Evolutionary conservation across 2,329 filamentous ascomycete species (phyloP).

Genomic region (Cercospora sesami): DNA sequence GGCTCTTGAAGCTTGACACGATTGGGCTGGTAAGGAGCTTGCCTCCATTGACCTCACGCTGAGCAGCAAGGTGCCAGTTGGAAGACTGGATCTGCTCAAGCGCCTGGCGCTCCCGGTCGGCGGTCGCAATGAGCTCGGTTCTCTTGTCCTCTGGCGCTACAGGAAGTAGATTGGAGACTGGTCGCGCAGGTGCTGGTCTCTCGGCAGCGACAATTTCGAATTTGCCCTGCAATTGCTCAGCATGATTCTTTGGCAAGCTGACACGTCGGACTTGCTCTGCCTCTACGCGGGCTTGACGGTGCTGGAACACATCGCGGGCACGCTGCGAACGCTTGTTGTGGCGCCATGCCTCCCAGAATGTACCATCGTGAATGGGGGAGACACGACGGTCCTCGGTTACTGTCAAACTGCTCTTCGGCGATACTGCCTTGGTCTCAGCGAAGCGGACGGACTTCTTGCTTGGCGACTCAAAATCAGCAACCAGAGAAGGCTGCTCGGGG

Average conservation of each 20-base stretch:
- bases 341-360: conserved; percentile 77
- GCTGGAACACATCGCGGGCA: conserved; percentile 74
- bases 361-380: conserved; percentile 45
- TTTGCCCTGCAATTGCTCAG: conserved; percentile 79
- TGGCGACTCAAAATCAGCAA: conserved; percentile 38
- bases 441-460: conserved; percentile 77
- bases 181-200: conserved; percentile 46
- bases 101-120: conserved; percentile 78
- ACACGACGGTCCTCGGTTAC: conserved; percentile 29
- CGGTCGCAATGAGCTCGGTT: conserved; percentile 37
- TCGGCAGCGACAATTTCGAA: conserved; percentile 66
- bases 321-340: conserved; percentile 60
- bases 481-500: conserved; percentile 31
- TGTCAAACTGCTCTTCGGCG: conserved; percentile 1
- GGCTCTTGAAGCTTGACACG: conserved; percentile 39
- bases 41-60: conserved; percentile 61
- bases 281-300: conserved; percentile 82
- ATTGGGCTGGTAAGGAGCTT: conserved; percentile 59
- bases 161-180: conserved; percentile 48
- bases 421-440: conserved; percentile 29
- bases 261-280: conserved; percentile 81
- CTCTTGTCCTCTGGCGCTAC: conserved; percentile 41
- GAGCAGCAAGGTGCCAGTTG: conserved; percentile 63
- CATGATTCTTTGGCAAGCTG: conserved; percentile 69
- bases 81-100: conserved; percentile 65